A percentile compares a stretch with the other conserved stretches of the same genome.
Evolutionary conservation across 1,284 basidiomycete species (phyloP).

Genomic region (Apiotrichum mycotoxinovorans): DNA sequence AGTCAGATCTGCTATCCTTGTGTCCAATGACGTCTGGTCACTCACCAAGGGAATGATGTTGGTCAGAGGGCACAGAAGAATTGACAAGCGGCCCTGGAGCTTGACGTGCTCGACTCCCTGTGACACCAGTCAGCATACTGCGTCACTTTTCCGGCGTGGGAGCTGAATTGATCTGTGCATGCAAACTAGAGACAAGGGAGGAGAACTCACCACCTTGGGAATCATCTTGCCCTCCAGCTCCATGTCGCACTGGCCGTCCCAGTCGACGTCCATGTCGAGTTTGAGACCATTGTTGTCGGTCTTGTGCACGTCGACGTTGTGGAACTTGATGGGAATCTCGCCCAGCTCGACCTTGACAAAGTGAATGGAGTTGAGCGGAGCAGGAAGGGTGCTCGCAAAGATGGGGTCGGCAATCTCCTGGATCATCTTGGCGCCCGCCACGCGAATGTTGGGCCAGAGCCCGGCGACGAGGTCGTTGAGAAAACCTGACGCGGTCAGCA

Average conservation of each 20-base stretch:
- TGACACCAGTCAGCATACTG: too few relatives aligned
- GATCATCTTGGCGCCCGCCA: slow-evolving; percentile 13
- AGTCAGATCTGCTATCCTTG: background rate
- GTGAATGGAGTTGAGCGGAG: slow-evolving; percentile 15
- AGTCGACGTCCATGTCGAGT: slow-evolving; percentile 18
- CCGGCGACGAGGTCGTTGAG: slow-evolving; percentile 17
- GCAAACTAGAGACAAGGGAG: too few relatives aligned
- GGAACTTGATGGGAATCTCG: slow-evolving; percentile 9
- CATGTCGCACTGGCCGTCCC: slow-evolving; percentile 19
- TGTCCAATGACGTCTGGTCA: background rate
- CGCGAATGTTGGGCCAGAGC: slow-evolving; percentile 18
- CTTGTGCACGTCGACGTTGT: slow-evolving; percentile 17
- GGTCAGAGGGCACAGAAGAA: slow-evolving; percentile 11
- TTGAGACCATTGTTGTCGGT: slow-evolving; percentile 8
- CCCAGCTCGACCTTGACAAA: slow-evolving; percentile 17
- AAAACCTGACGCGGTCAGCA: slow-evolving; percentile 9
- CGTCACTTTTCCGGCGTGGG: too few relatives aligned
- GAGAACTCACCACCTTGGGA: slow-evolving; percentile 3
- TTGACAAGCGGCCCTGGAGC: slow-evolving; percentile 10
- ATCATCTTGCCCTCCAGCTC: slow-evolving; percentile 16
- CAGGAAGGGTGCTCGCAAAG: slow-evolving; percentile 14
- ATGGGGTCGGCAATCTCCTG: slow-evolving; percentile 19
- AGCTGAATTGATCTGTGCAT: too few relatives aligned
- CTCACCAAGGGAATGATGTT: slow-evolving; percentile 14
- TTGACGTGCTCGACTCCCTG: slow-evolving; percentile 14